Evolutionary conservation across 148 eudicot species (phyloP).

Genomic region (Euryodendron excelsum): DNA sequence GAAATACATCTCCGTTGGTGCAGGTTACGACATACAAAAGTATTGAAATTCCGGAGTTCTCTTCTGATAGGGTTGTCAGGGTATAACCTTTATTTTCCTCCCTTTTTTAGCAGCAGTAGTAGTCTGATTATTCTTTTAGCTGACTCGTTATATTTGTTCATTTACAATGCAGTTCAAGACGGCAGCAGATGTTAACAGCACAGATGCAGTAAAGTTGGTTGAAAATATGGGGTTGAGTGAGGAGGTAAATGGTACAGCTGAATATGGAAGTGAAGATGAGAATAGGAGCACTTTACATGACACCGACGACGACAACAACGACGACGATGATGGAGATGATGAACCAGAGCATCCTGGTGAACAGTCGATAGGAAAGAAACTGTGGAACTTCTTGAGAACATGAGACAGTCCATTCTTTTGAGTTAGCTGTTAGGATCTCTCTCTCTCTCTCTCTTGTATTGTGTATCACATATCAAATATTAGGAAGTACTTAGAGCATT

Average conservation of each 20-base stretch:
- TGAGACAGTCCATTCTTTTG: conserved; percentile 25
- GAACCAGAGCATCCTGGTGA: conserved; percentile 53
- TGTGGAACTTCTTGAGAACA: conserved; percentile 73
- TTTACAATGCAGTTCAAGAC: conserved; percentile 37
- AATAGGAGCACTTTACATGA: conserved; percentile 36
- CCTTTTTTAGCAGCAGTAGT: neutral
- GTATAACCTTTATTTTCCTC: conserved; percentile 27
- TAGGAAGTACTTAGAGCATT: neutral
- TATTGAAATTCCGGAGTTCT: conserved; percentile 33
- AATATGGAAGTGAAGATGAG: conserved; percentile 39
- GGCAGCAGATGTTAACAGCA: conserved; percentile 24
- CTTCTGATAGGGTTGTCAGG: conserved; percentile 40
- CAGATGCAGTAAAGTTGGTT: conserved; percentile 37
- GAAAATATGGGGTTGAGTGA: conserved; percentile 34
- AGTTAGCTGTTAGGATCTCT: neutral
- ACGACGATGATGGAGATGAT: conserved; percentile 24
- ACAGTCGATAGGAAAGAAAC: conserved; percentile 50
- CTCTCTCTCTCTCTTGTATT: neutral
- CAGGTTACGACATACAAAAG: conserved; percentile 43
- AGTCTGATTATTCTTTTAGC: neutral
- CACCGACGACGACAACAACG: conserved; percentile 25
- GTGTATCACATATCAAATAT: neutral
- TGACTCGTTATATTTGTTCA: neutral
- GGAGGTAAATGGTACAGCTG: conserved; percentile 46
- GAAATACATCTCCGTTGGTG: conserved; percentile 24